Evolutionary conservation across 306 rosid genomes (phyloP).

Genomic region (Medicago arabica): DNA sequence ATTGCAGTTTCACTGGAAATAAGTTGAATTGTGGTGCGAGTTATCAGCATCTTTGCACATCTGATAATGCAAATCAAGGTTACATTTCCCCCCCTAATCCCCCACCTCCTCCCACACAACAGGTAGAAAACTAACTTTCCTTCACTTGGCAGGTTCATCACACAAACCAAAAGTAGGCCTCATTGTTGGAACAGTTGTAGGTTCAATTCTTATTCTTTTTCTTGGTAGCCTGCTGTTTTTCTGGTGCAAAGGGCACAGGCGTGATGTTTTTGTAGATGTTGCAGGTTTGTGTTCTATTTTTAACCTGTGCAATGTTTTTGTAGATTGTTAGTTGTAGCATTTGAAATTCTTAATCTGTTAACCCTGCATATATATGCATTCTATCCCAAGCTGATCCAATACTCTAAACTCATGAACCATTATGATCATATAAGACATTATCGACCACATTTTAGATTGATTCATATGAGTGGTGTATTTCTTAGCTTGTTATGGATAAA

Average conservation of each 20-base stretch:
- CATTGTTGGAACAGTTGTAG: conserved; percentile 70
- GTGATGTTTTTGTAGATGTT: conserved; percentile 81
- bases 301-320: conserved; percentile 15
- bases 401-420: conserved; percentile 19
- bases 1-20: conserved; percentile 83
- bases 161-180: conserved; percentile 63
- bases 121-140: conserved; percentile 42
- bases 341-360: conserved; percentile 23
- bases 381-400: conserved; percentile 11
- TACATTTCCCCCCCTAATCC: conserved; percentile 26
- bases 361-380: neutral
- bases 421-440: conserved; percentile 10
- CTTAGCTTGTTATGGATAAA: neutral
- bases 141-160: conserved; percentile 56
- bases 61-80: conserved; percentile 67
- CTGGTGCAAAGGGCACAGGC: conserved; percentile 65
- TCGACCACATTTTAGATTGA: conserved; percentile 17
- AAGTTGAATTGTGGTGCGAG: conserved; percentile 63
- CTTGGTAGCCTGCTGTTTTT: conserved; percentile 63
- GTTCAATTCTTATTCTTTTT: conserved; percentile 52
- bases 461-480: conserved; percentile 10
- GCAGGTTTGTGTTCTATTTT: conserved; percentile 64
- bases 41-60: conserved; percentile 55
- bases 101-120: neutral
- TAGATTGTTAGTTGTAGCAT: conserved; percentile 12